Percentiles rank a stretch among this genome's conserved stretches.
Conservation (phyloP, 352 stramenopile species). For the Aphanomyces cochlioides region DNA sequence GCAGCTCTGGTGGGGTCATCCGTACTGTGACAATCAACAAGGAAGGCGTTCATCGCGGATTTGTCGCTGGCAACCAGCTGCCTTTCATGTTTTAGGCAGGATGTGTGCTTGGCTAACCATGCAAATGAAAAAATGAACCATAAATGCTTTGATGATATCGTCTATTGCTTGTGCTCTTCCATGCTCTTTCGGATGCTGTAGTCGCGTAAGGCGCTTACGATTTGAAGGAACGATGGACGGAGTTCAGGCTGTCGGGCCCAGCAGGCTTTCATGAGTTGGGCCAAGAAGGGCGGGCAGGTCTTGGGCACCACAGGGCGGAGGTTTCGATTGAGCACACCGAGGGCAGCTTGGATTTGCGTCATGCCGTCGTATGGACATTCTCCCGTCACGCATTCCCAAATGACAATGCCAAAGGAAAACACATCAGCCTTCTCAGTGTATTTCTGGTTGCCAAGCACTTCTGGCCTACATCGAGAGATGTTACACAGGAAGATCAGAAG, state of each 20-base stretch:
- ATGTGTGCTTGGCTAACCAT: not conserved
- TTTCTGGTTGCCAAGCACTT: slow-evolving; percentile 86
- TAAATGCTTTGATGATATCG: not conserved
- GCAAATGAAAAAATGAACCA: not conserved
- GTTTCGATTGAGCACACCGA: slow-evolving; percentile 77
- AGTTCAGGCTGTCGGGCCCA: slow-evolving; percentile 68
- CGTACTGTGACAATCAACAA: slow-evolving; percentile 93
- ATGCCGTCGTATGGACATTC: slow-evolving; percentile 87
- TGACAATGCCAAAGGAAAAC: slow-evolving; percentile 91
- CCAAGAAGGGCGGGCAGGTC: slow-evolving; percentile 62
- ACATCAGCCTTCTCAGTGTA: slow-evolving; percentile 93
- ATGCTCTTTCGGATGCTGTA: slow-evolving; percentile 28
- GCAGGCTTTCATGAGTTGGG: slow-evolving; percentile 70
- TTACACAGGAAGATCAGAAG: not conserved
- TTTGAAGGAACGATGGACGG: slow-evolving; percentile 63
- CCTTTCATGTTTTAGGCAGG: slow-evolving; percentile 79
- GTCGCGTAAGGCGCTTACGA: slow-evolving; percentile 47
- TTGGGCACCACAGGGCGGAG: slow-evolving; percentile 60
- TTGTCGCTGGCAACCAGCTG: slow-evolving; percentile 88
- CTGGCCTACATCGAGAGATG: slow-evolving; percentile 41
- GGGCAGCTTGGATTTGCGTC: slow-evolving; percentile 80
- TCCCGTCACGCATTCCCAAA: slow-evolving; percentile 92
- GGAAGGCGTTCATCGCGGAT: slow-evolving; percentile 88
- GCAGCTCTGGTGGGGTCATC: slow-evolving; percentile 97
- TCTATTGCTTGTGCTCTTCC: slow-evolving; percentile 16